These are phyloP conservation scores for Zizania palustris DNA, from an alignment of 202 grass and related monocot genomes.

Conservation along the genomic window DNA sequence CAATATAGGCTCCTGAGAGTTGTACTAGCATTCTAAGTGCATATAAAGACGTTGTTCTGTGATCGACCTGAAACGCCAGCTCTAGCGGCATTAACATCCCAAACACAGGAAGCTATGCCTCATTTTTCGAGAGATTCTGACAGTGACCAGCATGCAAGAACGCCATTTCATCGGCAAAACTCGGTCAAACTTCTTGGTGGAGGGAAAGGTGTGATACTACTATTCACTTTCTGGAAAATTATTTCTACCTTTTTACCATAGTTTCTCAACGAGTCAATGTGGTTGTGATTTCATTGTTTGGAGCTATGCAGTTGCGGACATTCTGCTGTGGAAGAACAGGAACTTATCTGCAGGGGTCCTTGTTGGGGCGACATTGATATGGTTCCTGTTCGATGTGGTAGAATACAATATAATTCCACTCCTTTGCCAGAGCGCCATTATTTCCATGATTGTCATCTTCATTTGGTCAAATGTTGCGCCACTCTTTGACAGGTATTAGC, in stretches of 20 bases:
- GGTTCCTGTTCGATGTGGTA: slow-evolving; percentile 74
- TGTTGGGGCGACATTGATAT: slow-evolving; percentile 52
- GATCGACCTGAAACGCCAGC: slow-evolving; percentile 15
- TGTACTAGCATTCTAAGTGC: slow-evolving; percentile 26
- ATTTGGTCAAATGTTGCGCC: slow-evolving; percentile 64
- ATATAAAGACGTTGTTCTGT: slow-evolving; percentile 31
- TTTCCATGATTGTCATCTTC: slow-evolving; percentile 68
- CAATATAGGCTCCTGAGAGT: slow-evolving; percentile 1
- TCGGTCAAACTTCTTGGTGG: slow-evolving; percentile 59
- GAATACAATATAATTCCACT: slow-evolving; percentile 78
- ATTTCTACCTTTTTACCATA: not conserved
- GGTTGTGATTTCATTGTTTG: not conserved
- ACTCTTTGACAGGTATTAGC: slow-evolving; percentile 58
- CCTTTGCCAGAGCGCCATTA: slow-evolving; percentile 61
- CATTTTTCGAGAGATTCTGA: slow-evolving; percentile 45
- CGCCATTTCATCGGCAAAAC: slow-evolving; percentile 45
- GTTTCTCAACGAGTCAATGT: not conserved
- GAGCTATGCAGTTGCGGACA: slow-evolving; percentile 53
- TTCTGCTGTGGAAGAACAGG: slow-evolving; percentile 81
- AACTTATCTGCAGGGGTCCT: slow-evolving; percentile 69
- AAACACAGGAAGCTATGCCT: slow-evolving; percentile 38
- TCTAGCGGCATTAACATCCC: not conserved
- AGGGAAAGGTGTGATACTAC: slow-evolving; percentile 51
- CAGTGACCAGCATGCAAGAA: not conserved
- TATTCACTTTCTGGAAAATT: slow-evolving; percentile 1